A percentile compares a stretch with the other conserved stretches of the same genome.
Conservation (phyloP, 805 yeast genomes). For the Torulaspora franciscae region DNA sequence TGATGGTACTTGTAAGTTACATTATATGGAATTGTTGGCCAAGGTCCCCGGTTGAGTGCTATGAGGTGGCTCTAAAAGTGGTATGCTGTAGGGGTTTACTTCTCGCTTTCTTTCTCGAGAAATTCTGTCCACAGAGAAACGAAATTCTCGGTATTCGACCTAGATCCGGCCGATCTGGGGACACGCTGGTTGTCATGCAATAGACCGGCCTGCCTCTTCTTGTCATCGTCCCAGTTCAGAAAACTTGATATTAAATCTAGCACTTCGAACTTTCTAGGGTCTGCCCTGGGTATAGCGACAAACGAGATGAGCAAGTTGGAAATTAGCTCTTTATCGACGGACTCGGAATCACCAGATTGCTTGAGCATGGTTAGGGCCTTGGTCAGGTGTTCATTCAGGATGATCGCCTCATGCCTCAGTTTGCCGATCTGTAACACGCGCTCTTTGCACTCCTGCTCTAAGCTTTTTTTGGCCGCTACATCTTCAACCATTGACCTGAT, state of each 20-base stretch:
- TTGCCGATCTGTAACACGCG: conserved; percentile 83
- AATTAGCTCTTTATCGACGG: conserved; percentile 82
- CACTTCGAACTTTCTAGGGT: conserved; percentile 90
- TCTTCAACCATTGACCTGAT: conserved; percentile 22
- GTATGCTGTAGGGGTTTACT: conserved; percentile 3
- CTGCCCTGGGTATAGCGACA: conserved; percentile 84
- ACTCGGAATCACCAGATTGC: conserved; percentile 65
- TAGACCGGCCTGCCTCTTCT: conserved; percentile 71
- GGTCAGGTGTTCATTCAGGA: conserved; percentile 89
- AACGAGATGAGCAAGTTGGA: conserved; percentile 83
- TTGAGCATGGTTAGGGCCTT: conserved; percentile 83
- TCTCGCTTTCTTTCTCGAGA: conserved; percentile 63
- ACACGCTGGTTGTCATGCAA: conserved; percentile 31
- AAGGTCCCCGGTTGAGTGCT: neutral
- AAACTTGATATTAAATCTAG: conserved; percentile 76
- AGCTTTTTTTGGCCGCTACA: conserved; percentile 31
- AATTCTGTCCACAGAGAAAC: conserved; percentile 77
- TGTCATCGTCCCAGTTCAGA: conserved; percentile 82
- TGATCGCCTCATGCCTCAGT: conserved; percentile 89
- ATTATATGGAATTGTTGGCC: neutral
- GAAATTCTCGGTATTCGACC: conserved; percentile 49
- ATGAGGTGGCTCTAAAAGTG: neutral
- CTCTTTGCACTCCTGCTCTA: conserved; percentile 54
- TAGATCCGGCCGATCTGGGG: conserved; percentile 20
- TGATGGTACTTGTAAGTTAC: neutral